Percentiles rank a stretch among this genome's conserved stretches.
Evolutionary conservation across 1,284 basidiomycete species (phyloP).

Genomic region (Inonotus hispidus): DNA sequence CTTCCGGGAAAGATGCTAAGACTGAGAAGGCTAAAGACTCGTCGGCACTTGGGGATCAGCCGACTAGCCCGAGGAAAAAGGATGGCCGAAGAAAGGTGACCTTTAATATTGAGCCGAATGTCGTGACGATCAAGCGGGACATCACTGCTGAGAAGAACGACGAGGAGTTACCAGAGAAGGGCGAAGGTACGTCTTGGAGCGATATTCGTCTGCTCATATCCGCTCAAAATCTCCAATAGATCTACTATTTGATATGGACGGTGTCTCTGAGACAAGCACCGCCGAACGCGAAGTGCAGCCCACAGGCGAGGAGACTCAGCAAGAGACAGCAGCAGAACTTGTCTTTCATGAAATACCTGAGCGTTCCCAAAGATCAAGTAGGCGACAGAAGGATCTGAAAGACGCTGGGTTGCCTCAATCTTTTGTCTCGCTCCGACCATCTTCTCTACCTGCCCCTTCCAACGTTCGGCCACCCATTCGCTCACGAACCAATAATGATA

Average conservation of each 20-base stretch:
- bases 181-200: constrained; percentile 28
- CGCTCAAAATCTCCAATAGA: constrained; percentile 33
- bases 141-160: constrained; percentile 30
- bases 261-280: constrained; percentile 32
- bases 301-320: neutral
- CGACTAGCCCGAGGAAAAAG: constrained; percentile 4
- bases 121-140: constrained; percentile 40
- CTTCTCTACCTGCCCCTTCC: constrained; percentile 61
- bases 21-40: neutral
- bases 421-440: constrained; percentile 55
- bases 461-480: constrained; percentile 34
- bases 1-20: neutral
- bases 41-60: neutral
- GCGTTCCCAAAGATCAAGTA: constrained; percentile 20
- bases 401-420: constrained; percentile 45
- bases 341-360: constrained; percentile 23
- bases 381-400: constrained; percentile 18
- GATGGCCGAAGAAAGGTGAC: constrained; percentile 57
- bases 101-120: constrained; percentile 59
- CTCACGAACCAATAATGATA: neutral
- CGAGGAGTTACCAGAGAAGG: constrained; percentile 19
- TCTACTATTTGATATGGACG: constrained; percentile 64
- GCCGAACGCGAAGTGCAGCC: constrained; percentile 13
- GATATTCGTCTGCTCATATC: neutral
- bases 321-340: constrained; percentile 4